Percentiles rank a stretch among this genome's conserved stretches.
Evolutionary conservation across 2,329 filamentous ascomycete species (phyloP).

Genomic region (Phaeosphaeria sp.): DNA sequence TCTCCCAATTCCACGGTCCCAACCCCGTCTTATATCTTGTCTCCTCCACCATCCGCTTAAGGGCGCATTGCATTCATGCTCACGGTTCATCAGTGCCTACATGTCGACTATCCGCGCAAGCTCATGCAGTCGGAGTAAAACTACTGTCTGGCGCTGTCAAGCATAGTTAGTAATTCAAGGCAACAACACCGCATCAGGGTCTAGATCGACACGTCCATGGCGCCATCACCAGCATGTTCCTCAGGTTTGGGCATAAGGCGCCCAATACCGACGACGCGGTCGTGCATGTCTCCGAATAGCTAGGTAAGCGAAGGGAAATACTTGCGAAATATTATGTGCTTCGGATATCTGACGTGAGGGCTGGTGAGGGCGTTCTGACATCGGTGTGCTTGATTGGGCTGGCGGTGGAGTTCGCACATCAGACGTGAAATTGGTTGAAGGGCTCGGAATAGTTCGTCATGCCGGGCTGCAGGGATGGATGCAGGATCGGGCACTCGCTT

Average conservation of each 20-base stretch:
- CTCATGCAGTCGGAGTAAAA: background rate
- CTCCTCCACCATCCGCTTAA: background rate
- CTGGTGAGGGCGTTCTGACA: background rate
- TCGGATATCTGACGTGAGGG: background rate
- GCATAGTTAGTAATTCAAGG: background rate
- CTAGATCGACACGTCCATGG: background rate
- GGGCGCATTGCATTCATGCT: background rate
- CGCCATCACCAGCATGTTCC: background rate
- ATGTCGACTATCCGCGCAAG: background rate
- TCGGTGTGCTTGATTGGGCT: background rate
- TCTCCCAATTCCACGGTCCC: background rate
- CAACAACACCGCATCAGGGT: background rate
- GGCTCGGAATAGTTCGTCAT: slow-evolving; percentile 4
- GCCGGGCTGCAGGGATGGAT: background rate
- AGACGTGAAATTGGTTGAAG: background rate
- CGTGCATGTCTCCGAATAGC: background rate
- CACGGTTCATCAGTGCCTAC: background rate
- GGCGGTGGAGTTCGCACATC: background rate
- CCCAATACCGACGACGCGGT: slow-evolving; percentile 4
- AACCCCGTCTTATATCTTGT: background rate
- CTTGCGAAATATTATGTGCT: background rate
- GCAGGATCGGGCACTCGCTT: background rate
- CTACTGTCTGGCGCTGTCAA: background rate
- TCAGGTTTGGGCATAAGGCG: background rate
- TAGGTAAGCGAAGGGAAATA: background rate